These are phyloP conservation scores for Harrya chromipes DNA, from an alignment of 768 basidiomycete species.

Conservation along the genomic window DNA sequence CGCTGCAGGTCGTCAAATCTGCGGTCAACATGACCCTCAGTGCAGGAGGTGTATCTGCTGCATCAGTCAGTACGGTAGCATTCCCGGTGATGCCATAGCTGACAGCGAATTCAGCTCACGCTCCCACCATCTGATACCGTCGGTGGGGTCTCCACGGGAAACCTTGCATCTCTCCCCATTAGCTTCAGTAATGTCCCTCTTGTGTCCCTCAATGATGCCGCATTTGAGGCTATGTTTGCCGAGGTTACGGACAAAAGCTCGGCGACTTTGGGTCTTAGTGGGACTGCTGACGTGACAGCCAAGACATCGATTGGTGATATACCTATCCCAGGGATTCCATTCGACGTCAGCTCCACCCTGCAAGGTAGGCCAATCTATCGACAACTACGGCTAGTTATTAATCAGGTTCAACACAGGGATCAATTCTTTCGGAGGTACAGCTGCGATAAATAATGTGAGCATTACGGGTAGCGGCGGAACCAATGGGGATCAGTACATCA, in stretches of 20 bases:
- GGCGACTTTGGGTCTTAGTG: slow-evolving; percentile 49
- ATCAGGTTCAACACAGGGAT: slow-evolving; percentile 41
- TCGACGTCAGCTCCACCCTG: slow-evolving; percentile 55
- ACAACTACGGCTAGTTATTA: not conserved
- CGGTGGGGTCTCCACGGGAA: slow-evolving; percentile 70
- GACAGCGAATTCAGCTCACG: slow-evolving; percentile 37
- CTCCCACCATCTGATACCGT: slow-evolving; percentile 46
- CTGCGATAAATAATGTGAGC: slow-evolving; percentile 51
- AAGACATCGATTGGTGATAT: slow-evolving; percentile 64
- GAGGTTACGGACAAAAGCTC: slow-evolving; percentile 49
- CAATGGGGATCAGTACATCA: slow-evolving; percentile 57
- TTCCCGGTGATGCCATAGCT: not conserved
- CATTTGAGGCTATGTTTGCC: slow-evolving; percentile 56
- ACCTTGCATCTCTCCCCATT: slow-evolving; percentile 56
- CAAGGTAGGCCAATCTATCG: slow-evolving; percentile 37
- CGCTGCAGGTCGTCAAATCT: slow-evolving; percentile 58
- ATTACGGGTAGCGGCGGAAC: slow-evolving; percentile 64
- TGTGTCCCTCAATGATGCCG: slow-evolving; percentile 49
- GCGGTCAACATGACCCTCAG: slow-evolving; percentile 53
- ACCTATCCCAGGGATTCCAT: slow-evolving; percentile 60
- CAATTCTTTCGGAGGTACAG: slow-evolving; percentile 52
- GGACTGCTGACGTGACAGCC: slow-evolving; percentile 55
- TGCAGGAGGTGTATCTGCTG: slow-evolving; percentile 46
- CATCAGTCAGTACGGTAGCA: slow-evolving; percentile 40
- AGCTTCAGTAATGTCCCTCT: slow-evolving; percentile 56